These are phyloP conservation scores for Kwoniella newhampshirensis DNA, from an alignment of 768 basidiomycete species.

Conservation along the genomic window DNA sequence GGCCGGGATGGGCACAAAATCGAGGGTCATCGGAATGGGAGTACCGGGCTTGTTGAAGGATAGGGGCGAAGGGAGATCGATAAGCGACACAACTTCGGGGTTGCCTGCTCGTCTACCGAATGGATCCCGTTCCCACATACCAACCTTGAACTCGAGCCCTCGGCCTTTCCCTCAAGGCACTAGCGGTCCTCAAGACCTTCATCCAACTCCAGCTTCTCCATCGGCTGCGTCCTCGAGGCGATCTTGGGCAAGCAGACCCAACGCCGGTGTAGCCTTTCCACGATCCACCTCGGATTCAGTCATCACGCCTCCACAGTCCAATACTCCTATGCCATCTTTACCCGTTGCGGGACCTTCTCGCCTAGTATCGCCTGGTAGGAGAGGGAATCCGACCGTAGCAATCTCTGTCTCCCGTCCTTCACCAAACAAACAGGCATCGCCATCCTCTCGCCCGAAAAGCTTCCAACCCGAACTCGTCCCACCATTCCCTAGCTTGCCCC, in stretches of 20 bases:
- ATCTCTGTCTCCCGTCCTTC: conserved; percentile 10
- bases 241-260: no score
- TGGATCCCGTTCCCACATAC: no score
- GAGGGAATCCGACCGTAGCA: not conserved
- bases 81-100: not conserved
- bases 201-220: no score
- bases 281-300: conserved; percentile 12
- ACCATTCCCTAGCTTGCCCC: not conserved
- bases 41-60: not conserved
- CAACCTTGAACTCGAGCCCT: no score
- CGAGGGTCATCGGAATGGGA: not conserved
- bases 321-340: not conserved
- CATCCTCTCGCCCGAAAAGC: conserved; percentile 14
- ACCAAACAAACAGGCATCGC: conserved; percentile 2
- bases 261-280: not conserved
- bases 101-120: no score
- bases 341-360: conserved; percentile 15
- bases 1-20: not conserved
- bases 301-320: not conserved
- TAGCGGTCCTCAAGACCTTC: not conserved
- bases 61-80: not conserved
- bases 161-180: not conserved
- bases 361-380: conserved; percentile 1
- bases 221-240: no score
- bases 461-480: conserved; percentile 11